phyloP scores from a whole-genome alignment of 768 basidiomycete species.

The Suillus discolor region DNA sequence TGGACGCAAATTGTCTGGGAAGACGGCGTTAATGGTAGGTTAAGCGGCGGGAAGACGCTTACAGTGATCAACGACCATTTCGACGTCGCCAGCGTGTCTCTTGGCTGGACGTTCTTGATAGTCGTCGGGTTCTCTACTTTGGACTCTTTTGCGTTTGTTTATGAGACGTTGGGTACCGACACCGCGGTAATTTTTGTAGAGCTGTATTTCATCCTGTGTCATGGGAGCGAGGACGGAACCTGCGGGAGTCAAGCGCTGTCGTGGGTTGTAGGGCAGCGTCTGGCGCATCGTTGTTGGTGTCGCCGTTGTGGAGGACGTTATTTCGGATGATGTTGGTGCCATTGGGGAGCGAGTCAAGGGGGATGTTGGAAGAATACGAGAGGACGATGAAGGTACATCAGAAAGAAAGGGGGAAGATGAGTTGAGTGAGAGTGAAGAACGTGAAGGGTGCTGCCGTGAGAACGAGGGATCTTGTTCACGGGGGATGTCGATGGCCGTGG shows the following conservation, averaged over 20 bases:
- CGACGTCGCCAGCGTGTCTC: conserved; percentile 68
- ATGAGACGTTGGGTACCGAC: conserved; percentile 53
- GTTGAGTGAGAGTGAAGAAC: conserved; percentile 23
- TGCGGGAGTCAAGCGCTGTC: conserved; percentile 60
- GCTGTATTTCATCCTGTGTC: conserved; percentile 60
- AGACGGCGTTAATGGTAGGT: conserved; percentile 11
- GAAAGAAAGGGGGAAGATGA: conserved; percentile 20
- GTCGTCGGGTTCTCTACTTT: conserved; percentile 41
- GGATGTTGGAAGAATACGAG: conserved; percentile 30
- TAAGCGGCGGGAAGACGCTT: conserved; percentile 33
- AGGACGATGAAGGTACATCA: conserved; percentile 19
- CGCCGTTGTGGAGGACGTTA: conserved; percentile 36
- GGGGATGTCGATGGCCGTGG: conserved; percentile 35
- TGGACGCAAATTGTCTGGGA: conserved; percentile 86
- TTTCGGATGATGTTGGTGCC: conserved; percentile 32
- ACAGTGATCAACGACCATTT: conserved; percentile 80
- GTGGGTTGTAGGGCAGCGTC: conserved; percentile 65
- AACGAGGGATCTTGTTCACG: conserved; percentile 29
- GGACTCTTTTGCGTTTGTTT: conserved; percentile 54
- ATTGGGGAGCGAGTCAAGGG: conserved; percentile 32
- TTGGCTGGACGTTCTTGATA: conserved; percentile 44
- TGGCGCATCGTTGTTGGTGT: conserved; percentile 25
- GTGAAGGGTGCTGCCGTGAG: conserved; percentile 26
- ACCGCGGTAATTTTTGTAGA: conserved; percentile 58
- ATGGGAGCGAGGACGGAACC: conserved; percentile 66